These are phyloP conservation scores for Carex kokanica DNA, from an alignment of 176 grass and related monocot species.

Conservation along the genomic window DNA sequence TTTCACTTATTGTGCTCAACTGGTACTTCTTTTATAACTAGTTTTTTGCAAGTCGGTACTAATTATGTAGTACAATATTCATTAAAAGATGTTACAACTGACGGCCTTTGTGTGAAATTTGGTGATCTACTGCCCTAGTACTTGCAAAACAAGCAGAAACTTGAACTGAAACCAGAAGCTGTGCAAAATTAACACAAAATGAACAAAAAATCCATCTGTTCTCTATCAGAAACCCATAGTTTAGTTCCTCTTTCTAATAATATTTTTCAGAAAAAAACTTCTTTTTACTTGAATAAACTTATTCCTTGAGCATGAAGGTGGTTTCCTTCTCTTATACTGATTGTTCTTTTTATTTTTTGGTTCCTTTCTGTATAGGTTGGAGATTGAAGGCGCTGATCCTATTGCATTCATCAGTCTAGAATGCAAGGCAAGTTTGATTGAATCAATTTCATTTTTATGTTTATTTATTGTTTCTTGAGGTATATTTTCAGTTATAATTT, in stretches of 20 bases:
- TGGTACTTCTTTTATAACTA: background rate
- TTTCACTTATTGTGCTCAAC: background rate
- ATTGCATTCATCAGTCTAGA: constrained; percentile 51
- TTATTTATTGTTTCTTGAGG: background rate
- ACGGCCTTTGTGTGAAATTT: too few species aligned
- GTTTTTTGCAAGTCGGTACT: background rate
- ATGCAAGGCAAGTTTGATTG: constrained; percentile 62
- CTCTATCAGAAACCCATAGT: background rate
- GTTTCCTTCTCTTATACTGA: background rate
- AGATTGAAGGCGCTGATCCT: constrained; percentile 54
- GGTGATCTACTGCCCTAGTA: background rate
- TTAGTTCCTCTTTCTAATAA: background rate
- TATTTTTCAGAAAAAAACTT: background rate
- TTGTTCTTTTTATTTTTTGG: constrained; percentile 10
- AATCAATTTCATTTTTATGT: background rate
- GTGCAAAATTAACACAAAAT: background rate
- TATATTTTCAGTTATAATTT: constrained; percentile 17
- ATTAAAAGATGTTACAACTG: background rate
- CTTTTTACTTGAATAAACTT: background rate
- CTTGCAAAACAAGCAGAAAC: background rate
- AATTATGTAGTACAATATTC: background rate
- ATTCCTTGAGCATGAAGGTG: background rate
- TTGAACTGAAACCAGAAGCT: background rate
- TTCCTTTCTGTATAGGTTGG: constrained; percentile 46
- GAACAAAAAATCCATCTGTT: background rate